Evolutionary conservation across 345 rosid genomes (phyloP).

Genomic region (Gossypium anomalum): DNA sequence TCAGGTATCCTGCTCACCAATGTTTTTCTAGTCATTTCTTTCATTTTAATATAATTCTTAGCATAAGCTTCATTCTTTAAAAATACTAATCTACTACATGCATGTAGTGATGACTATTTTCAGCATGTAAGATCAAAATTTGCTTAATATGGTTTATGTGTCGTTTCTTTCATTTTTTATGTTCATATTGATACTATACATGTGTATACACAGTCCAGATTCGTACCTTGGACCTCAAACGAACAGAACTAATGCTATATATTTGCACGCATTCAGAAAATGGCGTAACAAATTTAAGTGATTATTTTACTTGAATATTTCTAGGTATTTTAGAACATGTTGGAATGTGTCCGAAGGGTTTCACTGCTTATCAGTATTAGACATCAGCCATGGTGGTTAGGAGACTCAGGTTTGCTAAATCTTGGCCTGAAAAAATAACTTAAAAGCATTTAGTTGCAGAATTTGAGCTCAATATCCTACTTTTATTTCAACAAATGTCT

Average conservation of each 20-base stretch:
- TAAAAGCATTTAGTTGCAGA: not conserved
- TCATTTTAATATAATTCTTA: not conserved
- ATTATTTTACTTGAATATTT: not conserved
- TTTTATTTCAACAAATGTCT: not conserved
- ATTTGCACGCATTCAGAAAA: not conserved
- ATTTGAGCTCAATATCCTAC: not conserved
- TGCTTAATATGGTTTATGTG: not conserved
- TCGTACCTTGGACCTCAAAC: too few species aligned
- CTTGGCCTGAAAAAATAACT: not conserved
- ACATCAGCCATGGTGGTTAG: not conserved
- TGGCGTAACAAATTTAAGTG: not conserved
- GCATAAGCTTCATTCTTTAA: not conserved
- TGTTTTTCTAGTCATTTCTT: not conserved
- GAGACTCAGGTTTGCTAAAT: not conserved
- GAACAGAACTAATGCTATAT: not conserved
- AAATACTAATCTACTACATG: not conserved
- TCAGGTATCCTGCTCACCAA: constrained; percentile 27
- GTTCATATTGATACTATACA: not conserved
- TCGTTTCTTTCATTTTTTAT: not conserved
- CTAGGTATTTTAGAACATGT: not conserved
- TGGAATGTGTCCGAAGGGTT: not conserved
- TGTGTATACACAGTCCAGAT: too few species aligned
- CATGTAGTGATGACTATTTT: not conserved
- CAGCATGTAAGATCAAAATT: not conserved
- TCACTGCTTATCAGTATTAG: not conserved